These are phyloP conservation scores for Hibiscus syriacus DNA, from an alignment of 345 rosid species.

Conservation along the genomic window DNA sequence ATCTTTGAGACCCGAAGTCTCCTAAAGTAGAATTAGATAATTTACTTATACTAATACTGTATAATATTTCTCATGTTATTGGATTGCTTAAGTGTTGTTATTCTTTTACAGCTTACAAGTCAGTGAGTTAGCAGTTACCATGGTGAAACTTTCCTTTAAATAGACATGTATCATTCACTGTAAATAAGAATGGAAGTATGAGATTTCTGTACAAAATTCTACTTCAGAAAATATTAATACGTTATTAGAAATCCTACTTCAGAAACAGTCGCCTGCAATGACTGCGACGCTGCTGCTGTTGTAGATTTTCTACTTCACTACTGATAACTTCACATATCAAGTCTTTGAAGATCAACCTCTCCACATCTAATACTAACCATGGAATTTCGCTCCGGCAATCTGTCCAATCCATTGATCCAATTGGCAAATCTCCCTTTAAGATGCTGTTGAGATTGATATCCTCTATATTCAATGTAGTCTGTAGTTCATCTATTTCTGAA, in stretches of 20 bases:
- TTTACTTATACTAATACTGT: too few species aligned
- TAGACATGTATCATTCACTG: too few species aligned
- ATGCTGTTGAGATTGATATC: conserved; percentile 32
- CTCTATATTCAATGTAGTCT: conserved; percentile 36
- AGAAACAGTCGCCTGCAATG: conserved; percentile 49
- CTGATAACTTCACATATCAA: conserved; percentile 59
- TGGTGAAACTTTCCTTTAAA: too few species aligned
- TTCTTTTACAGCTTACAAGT: too few species aligned
- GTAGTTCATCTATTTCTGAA: conserved; percentile 57
- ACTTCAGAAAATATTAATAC: neutral
- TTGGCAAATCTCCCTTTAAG: conserved; percentile 44
- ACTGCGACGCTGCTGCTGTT: conserved; percentile 25
- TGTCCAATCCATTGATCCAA: conserved; percentile 44
- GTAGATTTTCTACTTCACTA: conserved; percentile 26
- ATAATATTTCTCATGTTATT: too few species aligned
- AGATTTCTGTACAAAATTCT: too few species aligned
- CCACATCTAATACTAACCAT: conserved; percentile 54
- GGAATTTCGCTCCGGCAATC: conserved; percentile 43
- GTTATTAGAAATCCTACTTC: too few species aligned
- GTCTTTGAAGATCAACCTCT: conserved; percentile 81
- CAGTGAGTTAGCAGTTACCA: too few species aligned
- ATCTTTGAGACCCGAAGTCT: too few species aligned
- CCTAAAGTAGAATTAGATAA: too few species aligned
- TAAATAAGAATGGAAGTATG: too few species aligned
- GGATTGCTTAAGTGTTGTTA: too few species aligned